Conservation (phyloP, 2,329 filamentous ascomycete species). For the Periconia sp. region DNA sequence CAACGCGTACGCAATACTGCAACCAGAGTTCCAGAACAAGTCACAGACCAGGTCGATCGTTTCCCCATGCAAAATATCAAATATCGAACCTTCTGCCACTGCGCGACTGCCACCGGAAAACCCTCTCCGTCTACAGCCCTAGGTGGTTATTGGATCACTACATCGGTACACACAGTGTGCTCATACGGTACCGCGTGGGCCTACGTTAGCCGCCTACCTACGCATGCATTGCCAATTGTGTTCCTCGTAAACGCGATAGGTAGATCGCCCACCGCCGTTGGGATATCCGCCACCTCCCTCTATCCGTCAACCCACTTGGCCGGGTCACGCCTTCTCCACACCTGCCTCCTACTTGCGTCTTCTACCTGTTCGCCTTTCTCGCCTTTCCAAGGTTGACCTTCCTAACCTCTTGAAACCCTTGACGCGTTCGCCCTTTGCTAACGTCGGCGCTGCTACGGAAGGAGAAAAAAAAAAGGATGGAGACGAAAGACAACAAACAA, state of each 20-base stretch:
- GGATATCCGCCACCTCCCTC: background rate
- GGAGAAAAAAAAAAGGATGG: background rate
- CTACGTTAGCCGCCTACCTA: background rate
- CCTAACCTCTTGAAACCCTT: background rate
- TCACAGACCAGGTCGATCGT: background rate
- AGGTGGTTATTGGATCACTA: too few relatives aligned
- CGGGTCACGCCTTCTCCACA: background rate
- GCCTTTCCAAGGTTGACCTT: background rate
- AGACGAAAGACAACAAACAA: background rate
- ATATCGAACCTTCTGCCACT: background rate
- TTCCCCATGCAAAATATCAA: background rate
- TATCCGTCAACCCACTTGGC: background rate
- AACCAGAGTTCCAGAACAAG: background rate
- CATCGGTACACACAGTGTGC: background rate
- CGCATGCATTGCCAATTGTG: too few relatives aligned
- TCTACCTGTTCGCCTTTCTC: background rate
- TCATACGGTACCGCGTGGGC: background rate
- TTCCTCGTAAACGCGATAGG: too few relatives aligned
- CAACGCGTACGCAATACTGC: background rate
- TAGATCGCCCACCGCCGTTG: too few relatives aligned
- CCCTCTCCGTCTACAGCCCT: too few relatives aligned
- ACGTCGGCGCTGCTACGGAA: background rate
- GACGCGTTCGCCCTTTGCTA: background rate
- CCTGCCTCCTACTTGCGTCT: background rate
- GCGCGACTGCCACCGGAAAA: too few relatives aligned